These are phyloP conservation scores for Penicillium oxalicum DNA, from an alignment of 2,329 filamentous ascomycete species.

Conservation along the genomic window DNA sequence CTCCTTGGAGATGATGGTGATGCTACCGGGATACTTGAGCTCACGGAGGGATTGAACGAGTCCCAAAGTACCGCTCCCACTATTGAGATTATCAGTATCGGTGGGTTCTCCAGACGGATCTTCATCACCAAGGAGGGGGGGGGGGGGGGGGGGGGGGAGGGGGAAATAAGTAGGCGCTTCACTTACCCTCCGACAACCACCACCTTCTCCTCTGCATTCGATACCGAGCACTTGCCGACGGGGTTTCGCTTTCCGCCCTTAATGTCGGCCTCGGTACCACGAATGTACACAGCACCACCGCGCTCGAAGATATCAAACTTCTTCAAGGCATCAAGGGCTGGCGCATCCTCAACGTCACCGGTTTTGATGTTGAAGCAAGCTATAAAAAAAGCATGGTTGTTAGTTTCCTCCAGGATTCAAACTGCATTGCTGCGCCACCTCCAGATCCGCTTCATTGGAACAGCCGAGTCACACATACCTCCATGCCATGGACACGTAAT, in stretches of 20 bases:
- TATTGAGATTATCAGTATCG: constrained; percentile 16
- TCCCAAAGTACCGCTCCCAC: constrained; percentile 78
- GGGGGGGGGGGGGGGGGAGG: not conserved
- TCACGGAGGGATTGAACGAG: constrained; percentile 76
- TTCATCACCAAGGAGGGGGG: no score
- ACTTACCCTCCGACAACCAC: constrained; percentile 72
- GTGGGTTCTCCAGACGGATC: not conserved
- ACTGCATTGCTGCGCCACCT: no score
- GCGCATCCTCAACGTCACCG: constrained; percentile 92
- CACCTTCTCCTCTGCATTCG: constrained; percentile 51
- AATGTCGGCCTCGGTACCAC: constrained; percentile 70
- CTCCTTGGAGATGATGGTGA: constrained; percentile 80
- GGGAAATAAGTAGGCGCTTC: not conserved
- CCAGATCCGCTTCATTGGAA: no score
- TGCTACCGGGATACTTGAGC: constrained; percentile 68
- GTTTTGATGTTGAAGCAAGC: constrained; percentile 88
- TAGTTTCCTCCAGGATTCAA: no score
- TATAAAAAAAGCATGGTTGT: constrained; percentile 29
- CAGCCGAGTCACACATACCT: constrained; percentile 49
- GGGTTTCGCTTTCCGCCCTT: constrained; percentile 69
- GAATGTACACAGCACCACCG: constrained; percentile 77
- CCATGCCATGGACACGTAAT: constrained; percentile 96
- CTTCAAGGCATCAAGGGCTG: constrained; percentile 77
- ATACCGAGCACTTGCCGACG: constrained; percentile 63
- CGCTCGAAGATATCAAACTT: constrained; percentile 76